Evolutionary conservation across 345 rosid species (phyloP).

Genomic region (Laguncularia racemosa): DNA sequence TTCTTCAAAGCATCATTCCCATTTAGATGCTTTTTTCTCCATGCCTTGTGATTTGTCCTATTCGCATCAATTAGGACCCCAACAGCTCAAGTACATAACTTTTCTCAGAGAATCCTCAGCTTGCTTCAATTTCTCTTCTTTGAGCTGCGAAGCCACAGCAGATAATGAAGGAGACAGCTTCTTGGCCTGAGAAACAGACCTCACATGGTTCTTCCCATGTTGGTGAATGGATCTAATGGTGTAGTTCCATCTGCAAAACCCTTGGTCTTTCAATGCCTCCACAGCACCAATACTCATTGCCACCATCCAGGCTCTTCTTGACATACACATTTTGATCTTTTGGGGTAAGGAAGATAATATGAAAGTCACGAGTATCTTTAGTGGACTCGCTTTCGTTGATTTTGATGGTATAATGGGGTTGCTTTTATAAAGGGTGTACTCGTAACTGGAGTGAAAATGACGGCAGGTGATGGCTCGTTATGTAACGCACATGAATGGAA

Average conservation of each 20-base stretch:
- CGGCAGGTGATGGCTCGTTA: too few relatives aligned
- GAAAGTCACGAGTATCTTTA: neutral
- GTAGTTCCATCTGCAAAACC: conserved; percentile 33
- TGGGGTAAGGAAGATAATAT: too few relatives aligned
- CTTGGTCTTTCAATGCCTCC: conserved; percentile 36
- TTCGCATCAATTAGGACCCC: conserved; percentile 29
- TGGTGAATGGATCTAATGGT: conserved; percentile 25
- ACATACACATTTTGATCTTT: conserved; percentile 16
- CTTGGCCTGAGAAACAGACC: conserved; percentile 20
- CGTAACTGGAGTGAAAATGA: too few relatives aligned
- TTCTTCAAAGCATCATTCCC: neutral
- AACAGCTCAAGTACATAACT: conserved; percentile 48
- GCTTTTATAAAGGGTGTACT: too few relatives aligned
- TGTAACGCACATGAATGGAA: neutral
- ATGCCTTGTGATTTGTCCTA: too few relatives aligned
- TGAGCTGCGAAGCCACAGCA: neutral
- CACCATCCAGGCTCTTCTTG: conserved; percentile 28
- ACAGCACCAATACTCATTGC: conserved; percentile 29
- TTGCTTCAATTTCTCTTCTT: conserved; percentile 11
- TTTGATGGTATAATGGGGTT: too few relatives aligned
- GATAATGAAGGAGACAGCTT: conserved; percentile 18
- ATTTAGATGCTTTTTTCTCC: too few relatives aligned
- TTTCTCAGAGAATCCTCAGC: conserved; percentile 41
- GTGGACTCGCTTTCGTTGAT: neutral
- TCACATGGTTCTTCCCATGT: conserved; percentile 18